A percentile compares a stretch with the other conserved stretches of the same genome.
Evolutionary conservation across 1,139 yeast genomes (phyloP).

Genomic region (Petasospora fabianii): DNA sequence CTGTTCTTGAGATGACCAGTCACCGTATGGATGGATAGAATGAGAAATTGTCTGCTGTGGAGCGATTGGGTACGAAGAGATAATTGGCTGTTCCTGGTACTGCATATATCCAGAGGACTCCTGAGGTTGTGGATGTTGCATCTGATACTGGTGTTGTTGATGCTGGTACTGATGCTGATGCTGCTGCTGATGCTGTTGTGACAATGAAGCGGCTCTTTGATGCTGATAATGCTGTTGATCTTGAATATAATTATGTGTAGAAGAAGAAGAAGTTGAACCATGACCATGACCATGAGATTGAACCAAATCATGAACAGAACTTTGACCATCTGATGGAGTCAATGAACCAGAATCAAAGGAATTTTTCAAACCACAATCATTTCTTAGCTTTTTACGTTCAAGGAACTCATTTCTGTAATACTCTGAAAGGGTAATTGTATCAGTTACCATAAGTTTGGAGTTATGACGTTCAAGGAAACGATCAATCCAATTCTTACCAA

Average conservation of each 20-base stretch:
- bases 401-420: slow-evolving; percentile 26
- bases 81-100: neutral
- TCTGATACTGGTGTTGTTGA: slow-evolving; percentile 7
- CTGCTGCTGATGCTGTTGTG: slow-evolving; percentile 1
- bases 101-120: neutral
- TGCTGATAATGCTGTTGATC: slow-evolving; percentile 5
- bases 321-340: neutral
- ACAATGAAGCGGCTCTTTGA: too few species aligned
- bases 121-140: slow-evolving; percentile 7
- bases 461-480: slow-evolving; percentile 28
- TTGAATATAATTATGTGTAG: neutral
- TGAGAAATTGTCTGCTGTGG: slow-evolving; percentile 2
- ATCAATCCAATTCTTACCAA: slow-evolving; percentile 29
- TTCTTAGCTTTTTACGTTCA: slow-evolving; percentile 24
- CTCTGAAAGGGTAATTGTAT: slow-evolving; percentile 22
- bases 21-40: neutral
- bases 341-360: slow-evolving; percentile 3
- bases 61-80: neutral
- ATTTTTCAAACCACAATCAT: slow-evolving; percentile 18
- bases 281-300: slow-evolving; percentile 1
- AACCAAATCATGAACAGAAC: too few species aligned
- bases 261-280: slow-evolving; percentile 3
- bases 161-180: slow-evolving; percentile 15
- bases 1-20: slow-evolving; percentile 1
- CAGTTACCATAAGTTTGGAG: slow-evolving; percentile 22